Conservation (phyloP, 2,329 filamentous ascomycete species). For the Pezicula radicicola region DNA sequence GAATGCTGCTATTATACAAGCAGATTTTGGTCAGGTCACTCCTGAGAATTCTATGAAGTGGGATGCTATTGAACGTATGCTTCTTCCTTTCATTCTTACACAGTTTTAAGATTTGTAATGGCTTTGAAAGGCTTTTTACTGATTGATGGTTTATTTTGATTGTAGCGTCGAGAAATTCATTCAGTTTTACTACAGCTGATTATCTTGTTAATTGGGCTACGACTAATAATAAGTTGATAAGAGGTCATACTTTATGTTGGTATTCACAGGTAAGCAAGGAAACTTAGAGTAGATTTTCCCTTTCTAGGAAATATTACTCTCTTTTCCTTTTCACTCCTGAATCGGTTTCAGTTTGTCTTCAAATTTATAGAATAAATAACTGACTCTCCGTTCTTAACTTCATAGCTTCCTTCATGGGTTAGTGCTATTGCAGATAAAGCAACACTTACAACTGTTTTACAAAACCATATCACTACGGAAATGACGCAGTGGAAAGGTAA, state of each 20-base stretch:
- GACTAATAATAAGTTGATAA: conserved; percentile 53
- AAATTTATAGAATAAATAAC: conserved; percentile 65
- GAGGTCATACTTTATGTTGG: conserved; percentile 69
- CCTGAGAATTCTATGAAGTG: conserved; percentile 72
- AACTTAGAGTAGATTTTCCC: too few species aligned
- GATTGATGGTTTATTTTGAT: background rate
- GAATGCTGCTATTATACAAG: conserved; percentile 54
- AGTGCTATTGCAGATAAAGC: conserved; percentile 47
- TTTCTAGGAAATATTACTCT: too few species aligned
- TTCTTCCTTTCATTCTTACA: background rate
- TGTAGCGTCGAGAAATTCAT: conserved; percentile 38
- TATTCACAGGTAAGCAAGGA: too few species aligned
- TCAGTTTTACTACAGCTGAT: conserved; percentile 56
- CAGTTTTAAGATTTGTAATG: background rate
- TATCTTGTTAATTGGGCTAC: conserved; percentile 56
- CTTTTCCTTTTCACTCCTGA: too few species aligned
- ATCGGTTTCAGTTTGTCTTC: conserved; percentile 42
- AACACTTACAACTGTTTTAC: conserved; percentile 51
- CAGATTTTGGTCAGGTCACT: conserved; percentile 62
- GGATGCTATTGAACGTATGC: conserved; percentile 48
- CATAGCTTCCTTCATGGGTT: conserved; percentile 58
- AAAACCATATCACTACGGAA: conserved; percentile 57
- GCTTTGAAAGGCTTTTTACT: too few species aligned
- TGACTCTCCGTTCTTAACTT: conserved; percentile 55
- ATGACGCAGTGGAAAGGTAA: conserved; percentile 61